Evolutionary conservation across 83 land plant species (phyloP), one percentile per base, ranked within the genome.

Genomic region (Thuja plicata): DNA sequence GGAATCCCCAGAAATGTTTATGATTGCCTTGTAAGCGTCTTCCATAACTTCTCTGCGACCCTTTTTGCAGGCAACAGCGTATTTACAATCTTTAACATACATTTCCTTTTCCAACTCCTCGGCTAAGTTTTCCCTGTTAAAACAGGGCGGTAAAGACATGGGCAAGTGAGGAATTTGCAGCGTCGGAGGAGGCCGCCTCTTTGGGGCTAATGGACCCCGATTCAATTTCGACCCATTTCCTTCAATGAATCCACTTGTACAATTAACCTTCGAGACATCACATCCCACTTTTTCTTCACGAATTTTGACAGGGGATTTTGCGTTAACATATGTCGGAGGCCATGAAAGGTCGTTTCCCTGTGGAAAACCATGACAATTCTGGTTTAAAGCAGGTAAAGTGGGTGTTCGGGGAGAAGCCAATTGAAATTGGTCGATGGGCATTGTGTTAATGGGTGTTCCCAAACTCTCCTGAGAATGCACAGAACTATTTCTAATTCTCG

Each of bases 31-130:
- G 87, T 91, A 86, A 0, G 95, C 89, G 86, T 95, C 97, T 88
- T 95, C 97, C 94, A 95, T 90, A 15, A 35, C 77, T 17, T 73
- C 76, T 40, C 92, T 92, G 79, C 88, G 92, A 19, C 97, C 97
- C 74, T 89, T 93, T 89, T 92, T 94, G 66, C 55, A 32, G 16
- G 62, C 52, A 37, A 88, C 89, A 38, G 84, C 17, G 40, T 43
- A 81, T 9, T 70, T 70, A 70, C 74, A 8, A 24, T 34, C 74
- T 70, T 70, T 9, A 70, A 70, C 32, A 30, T n/a, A 70, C n/a
- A n/a, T 24, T 21, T 73, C 77, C 37, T 73, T 73, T 12, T n/a
- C 37, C 77, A 73, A n/a, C 10, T 73, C 77, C 37, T 71, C 76
- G 0, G 21, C 32, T 8, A n/a, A 71, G 10, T 71, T n/a, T 0